Conservation (phyloP, 345 rosid species). For the Mallotus nudiflorus region DNA sequence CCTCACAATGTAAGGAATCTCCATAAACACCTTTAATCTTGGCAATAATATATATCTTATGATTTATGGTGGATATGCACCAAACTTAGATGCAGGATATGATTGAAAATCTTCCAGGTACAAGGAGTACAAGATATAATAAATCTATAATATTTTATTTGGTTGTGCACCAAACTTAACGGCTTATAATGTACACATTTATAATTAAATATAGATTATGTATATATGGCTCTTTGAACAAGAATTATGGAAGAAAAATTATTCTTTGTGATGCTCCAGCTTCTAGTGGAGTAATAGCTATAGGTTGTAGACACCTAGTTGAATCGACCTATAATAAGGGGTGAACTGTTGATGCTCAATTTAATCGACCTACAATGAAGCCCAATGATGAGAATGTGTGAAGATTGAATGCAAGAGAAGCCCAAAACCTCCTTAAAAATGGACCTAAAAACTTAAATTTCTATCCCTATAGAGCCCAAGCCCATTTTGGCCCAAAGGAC, state of each 20-base stretch:
- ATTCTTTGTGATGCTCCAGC: conserved; percentile 33
- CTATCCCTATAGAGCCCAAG: no score
- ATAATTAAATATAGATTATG: conserved; percentile 22
- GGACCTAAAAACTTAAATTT: no score
- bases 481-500: no score
- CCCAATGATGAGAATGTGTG: no score
- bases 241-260: conserved; percentile 32
- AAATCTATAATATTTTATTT: not conserved
- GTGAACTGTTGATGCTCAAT: no score
- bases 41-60: conserved; percentile 6
- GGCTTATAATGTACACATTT: no score
- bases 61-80: conserved; percentile 23
- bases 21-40: conserved; percentile 18
- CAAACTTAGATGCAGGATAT: conserved; percentile 8
- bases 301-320: no score
- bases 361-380: no score
- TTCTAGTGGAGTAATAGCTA: not conserved
- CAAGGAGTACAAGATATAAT: not conserved
- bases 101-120: conserved; percentile 34
- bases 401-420: no score
- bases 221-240: conserved; percentile 21
- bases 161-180: no score
- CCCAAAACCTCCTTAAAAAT: no score
- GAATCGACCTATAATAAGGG: no score
- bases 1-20: conserved; percentile 17